Percentiles rank a stretch among this genome's conserved stretches.
These are phyloP conservation scores for Leucocoprinus leucothites DNA, from an alignment of 768 basidiomycete genomes.

Conservation along the genomic window DNA sequence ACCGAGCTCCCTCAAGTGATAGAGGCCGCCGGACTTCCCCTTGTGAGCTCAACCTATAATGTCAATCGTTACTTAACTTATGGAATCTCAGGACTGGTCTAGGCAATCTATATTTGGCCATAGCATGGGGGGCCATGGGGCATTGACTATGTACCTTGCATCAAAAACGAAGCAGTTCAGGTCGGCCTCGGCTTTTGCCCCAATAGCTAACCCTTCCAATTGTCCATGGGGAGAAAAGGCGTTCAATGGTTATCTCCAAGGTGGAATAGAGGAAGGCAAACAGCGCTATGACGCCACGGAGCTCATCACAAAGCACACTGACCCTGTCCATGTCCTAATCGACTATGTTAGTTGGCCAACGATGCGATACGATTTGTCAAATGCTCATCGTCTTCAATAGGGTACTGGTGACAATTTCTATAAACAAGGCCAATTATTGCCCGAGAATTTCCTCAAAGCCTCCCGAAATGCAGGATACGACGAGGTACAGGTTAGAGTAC, in stretches of 20 bases:
- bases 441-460: constrained; percentile 82
- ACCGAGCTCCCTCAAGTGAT: constrained; percentile 82
- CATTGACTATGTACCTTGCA: constrained; percentile 84
- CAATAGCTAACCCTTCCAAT: constrained; percentile 80
- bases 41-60: constrained; percentile 47
- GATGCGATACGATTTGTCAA: neutral
- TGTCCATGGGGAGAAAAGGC: constrained; percentile 93
- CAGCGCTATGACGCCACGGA: constrained; percentile 80
- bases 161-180: constrained; percentile 70
- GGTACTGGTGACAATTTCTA: constrained; percentile 82
- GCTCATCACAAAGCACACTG: constrained; percentile 61
- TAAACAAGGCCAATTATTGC: constrained; percentile 83
- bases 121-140: constrained; percentile 97
- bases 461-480: constrained; percentile 72
- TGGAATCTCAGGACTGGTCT: constrained; percentile 58
- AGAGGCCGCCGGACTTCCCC: constrained; percentile 66
- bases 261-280: constrained; percentile 74
- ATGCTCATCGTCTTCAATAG: constrained; percentile 31
- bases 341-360: constrained; percentile 64
- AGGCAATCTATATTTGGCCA: constrained; percentile 93
- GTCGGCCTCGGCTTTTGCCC: constrained; percentile 88
- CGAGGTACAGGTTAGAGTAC: constrained; percentile 73
- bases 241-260: constrained; percentile 79
- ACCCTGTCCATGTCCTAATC: constrained; percentile 73
- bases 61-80: neutral